Percentiles rank a stretch among this genome's conserved stretches.
Conservation (phyloP, 768 basidiomycete genomes). For the Antrodiella citrinella region DNA sequence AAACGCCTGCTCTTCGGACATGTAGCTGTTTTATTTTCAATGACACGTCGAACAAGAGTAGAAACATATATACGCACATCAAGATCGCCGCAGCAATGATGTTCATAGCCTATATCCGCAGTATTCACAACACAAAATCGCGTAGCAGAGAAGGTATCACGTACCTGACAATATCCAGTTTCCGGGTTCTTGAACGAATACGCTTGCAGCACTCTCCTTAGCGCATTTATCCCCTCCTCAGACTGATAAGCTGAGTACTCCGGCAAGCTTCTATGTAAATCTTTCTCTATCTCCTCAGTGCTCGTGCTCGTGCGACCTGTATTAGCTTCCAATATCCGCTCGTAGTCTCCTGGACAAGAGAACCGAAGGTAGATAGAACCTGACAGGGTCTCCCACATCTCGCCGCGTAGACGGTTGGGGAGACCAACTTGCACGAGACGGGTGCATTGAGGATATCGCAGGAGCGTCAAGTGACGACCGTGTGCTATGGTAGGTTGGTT, state of each 20-base stretch:
- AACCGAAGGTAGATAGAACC: conserved; percentile 91
- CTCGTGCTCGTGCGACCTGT: conserved; percentile 74
- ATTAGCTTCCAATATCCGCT: conserved; percentile 65
- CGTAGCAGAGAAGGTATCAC: too few relatives aligned
- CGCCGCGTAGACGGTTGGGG: conserved; percentile 89
- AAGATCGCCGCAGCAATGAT: conserved; percentile 93
- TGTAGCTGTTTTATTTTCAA: conserved; percentile 55
- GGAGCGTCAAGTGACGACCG: conserved; percentile 88
- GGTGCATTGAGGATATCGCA: conserved; percentile 94
- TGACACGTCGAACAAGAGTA: neutral
- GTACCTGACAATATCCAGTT: conserved; percentile 87
- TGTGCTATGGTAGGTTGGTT: conserved; percentile 46
- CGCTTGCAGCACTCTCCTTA: conserved; percentile 87
- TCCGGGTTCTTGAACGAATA: conserved; percentile 95
- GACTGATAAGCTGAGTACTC: conserved; percentile 96
- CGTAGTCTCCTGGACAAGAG: conserved; percentile 77
- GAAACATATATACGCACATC: conserved; percentile 45
- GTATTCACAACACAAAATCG: too few relatives aligned
- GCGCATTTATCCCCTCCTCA: conserved; percentile 74
- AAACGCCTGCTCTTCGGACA: conserved; percentile 98
- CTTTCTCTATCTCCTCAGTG: conserved; percentile 99
- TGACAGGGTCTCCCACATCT: conserved; percentile 97
- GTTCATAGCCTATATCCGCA: conserved; percentile 87
- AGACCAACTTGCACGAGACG: conserved; percentile 96
- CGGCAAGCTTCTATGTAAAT: conserved; percentile 89